Conservation (phyloP, 2,329 filamentous ascomycete genomes). For the Acephala macrosclerotiorum region DNA sequence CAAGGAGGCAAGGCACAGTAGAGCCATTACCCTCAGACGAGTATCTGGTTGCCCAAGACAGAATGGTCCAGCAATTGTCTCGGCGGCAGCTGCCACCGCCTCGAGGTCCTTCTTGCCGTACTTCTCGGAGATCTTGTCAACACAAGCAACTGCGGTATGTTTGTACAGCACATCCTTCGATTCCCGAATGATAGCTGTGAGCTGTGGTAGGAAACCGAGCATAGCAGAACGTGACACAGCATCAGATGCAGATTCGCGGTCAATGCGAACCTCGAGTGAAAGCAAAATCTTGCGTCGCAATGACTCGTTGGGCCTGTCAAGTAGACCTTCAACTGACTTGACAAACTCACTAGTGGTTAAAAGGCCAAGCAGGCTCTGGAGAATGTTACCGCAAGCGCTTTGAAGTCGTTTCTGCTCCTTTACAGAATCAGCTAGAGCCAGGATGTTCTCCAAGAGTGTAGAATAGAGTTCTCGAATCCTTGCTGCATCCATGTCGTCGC, state of each 20-base stretch:
- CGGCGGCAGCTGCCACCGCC: slow-evolving; percentile 76
- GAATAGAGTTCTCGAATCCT: slow-evolving; percentile 75
- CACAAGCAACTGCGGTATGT: slow-evolving; percentile 85
- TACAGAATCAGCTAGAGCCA: slow-evolving; percentile 70
- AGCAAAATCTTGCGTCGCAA: slow-evolving; percentile 81
- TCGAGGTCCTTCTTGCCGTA: slow-evolving; percentile 92
- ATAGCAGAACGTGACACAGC: slow-evolving; percentile 72
- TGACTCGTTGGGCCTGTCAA: slow-evolving; percentile 77
- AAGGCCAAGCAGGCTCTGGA: slow-evolving; percentile 83
- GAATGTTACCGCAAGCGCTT: slow-evolving; percentile 69
- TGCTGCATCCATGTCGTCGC: slow-evolving; percentile 70
- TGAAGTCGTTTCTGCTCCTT: slow-evolving; percentile 64
- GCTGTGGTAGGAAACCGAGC: slow-evolving; percentile 79
- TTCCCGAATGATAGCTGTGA: slow-evolving; percentile 78
- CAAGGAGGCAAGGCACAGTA: slow-evolving; percentile 87
- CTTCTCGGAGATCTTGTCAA: slow-evolving; percentile 92
- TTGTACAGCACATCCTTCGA: slow-evolving; percentile 78
- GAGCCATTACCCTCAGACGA: slow-evolving; percentile 80
- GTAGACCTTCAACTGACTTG: slow-evolving; percentile 82
- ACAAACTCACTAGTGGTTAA: slow-evolving; percentile 89
- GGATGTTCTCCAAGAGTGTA: slow-evolving; percentile 68
- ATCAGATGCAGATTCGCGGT: slow-evolving; percentile 75
- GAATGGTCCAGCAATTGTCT: slow-evolving; percentile 76
- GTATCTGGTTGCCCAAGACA: slow-evolving; percentile 79
- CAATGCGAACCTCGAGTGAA: slow-evolving; percentile 81